Evolutionary conservation across 1,284 basidiomycete genomes (phyloP).

Genomic region (Tranzscheliella williamsii): DNA sequence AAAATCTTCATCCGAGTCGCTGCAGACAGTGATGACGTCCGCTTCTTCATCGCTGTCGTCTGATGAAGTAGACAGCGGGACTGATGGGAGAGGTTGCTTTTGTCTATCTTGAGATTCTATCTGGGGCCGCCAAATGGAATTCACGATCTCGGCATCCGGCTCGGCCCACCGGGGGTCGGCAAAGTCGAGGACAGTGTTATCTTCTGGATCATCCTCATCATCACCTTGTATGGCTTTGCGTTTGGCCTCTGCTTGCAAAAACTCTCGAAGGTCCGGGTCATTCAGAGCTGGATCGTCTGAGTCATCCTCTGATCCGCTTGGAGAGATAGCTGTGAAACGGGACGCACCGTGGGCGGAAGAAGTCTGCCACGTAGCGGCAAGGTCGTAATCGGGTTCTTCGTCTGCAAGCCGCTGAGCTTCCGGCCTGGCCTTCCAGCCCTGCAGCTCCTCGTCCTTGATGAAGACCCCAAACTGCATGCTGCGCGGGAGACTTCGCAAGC

Average conservation of each 20-base stretch:
- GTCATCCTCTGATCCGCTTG: not conserved
- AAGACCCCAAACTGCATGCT: conserved; percentile 51
- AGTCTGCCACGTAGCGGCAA: not conserved
- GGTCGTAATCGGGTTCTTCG: conserved; percentile 2
- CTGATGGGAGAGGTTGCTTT: not conserved
- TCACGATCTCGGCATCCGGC: not conserved
- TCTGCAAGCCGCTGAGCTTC: conserved; percentile 18
- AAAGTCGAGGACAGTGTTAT: conserved; percentile 32
- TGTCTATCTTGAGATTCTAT: no score
- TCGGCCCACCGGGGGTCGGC: conserved; percentile 13
- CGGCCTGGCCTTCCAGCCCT: conserved; percentile 25
- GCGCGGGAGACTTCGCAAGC: conserved; percentile 31
- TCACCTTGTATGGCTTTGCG: conserved; percentile 25
- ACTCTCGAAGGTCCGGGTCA: conserved; percentile 44
- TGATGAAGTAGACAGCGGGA: no score
- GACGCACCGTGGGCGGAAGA: not conserved
- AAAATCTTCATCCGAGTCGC: conserved; percentile 33
- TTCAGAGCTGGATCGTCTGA: conserved; percentile 19
- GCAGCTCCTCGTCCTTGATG: conserved; percentile 52
- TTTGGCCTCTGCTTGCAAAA: conserved; percentile 33
- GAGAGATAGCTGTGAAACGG: not conserved
- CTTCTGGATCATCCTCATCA: conserved; percentile 9
- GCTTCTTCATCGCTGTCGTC: conserved; percentile 12
- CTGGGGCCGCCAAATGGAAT: not conserved
- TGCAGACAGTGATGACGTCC: conserved; percentile 19